Conservation (phyloP, 1,284 basidiomycete genomes). For the Mixia osmundae region DNA sequence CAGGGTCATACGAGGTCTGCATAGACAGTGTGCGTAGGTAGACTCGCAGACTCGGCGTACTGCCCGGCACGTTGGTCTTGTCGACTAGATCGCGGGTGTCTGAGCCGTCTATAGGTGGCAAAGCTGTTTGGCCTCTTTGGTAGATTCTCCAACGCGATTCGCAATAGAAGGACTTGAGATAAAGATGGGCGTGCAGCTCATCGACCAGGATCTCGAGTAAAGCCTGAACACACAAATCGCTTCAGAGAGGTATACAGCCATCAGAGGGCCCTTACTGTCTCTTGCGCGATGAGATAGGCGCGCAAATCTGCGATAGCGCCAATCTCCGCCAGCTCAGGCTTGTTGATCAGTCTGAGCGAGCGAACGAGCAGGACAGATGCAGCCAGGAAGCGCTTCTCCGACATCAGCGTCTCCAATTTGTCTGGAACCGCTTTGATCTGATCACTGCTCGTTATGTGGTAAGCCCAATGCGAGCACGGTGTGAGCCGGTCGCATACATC, state of each 20-base stretch:
- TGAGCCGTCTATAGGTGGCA: neutral
- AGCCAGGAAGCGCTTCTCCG: conserved; percentile 78
- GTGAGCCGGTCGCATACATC: too few relatives aligned
- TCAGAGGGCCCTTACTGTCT: conserved; percentile 35
- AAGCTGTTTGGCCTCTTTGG: conserved; percentile 44
- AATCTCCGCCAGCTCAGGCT: conserved; percentile 76
- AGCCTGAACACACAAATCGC: conserved; percentile 29
- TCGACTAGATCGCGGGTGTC: neutral
- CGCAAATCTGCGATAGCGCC: conserved; percentile 77
- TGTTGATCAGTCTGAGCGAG: conserved; percentile 74
- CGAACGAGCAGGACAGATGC: conserved; percentile 70
- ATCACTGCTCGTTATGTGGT: conserved; percentile 34
- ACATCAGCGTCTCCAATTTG: conserved; percentile 72
- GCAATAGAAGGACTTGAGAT: conserved; percentile 89
- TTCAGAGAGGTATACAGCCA: neutral
- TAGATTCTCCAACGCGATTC: conserved; percentile 79
- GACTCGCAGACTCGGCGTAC: conserved; percentile 22
- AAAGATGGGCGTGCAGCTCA: conserved; percentile 91
- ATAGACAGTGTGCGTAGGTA: conserved; percentile 47
- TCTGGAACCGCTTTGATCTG: conserved; percentile 78
- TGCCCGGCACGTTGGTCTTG: neutral
- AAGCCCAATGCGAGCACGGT: conserved; percentile 22
- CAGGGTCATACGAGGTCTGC: conserved; percentile 49
- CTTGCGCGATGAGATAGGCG: conserved; percentile 64
- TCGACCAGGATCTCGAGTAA: conserved; percentile 80